Percentiles rank a stretch among this genome's conserved stretches.
These are phyloP conservation scores for Citeromyces hawaiiensis DNA, from an alignment of 1,139 yeast species.

Conservation along the genomic window DNA sequence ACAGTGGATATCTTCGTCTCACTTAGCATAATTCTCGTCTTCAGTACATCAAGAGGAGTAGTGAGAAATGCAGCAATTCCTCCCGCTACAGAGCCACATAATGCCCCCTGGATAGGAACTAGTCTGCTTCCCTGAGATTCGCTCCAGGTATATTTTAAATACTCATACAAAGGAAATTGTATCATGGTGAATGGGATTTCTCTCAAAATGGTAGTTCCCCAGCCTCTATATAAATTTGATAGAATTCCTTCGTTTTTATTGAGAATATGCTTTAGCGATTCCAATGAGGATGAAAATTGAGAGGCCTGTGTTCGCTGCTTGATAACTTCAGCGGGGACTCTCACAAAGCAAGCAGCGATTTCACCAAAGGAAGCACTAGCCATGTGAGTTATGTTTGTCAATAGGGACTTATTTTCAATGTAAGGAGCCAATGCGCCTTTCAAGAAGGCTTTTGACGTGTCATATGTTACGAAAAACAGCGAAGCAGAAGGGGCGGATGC, in stretches of 20 bases:
- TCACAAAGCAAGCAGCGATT: conserved; percentile 78
- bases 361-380: conserved; percentile 81
- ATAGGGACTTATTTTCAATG: conserved; percentile 13
- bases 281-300: conserved; percentile 42
- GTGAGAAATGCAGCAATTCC: conserved; percentile 90
- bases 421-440: conserved; percentile 25
- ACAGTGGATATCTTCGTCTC: conserved; percentile 33
- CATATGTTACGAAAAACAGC: conserved; percentile 81
- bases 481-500: conserved; percentile 96
- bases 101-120: conserved; percentile 67
- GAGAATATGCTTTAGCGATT: conserved; percentile 50
- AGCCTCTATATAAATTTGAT: conserved; percentile 80
- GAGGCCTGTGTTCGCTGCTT: conserved; percentile 90
- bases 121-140: conserved; percentile 23
- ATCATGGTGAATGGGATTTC: conserved; percentile 94
- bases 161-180: conserved; percentile 90
- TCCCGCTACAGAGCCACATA: conserved; percentile 92
- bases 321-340: conserved; percentile 95
- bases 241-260: conserved; percentile 58
- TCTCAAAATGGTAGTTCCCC: conserved; percentile 82
- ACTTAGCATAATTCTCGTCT: conserved; percentile 81
- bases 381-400: conserved; percentile 56
- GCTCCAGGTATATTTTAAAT: conserved; percentile 49
- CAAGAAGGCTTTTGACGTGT: conserved; percentile 48
- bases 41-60: conserved; percentile 86